Evolutionary conservation across 2,329 filamentous ascomycete species (phyloP).

Genomic region (Camillea tinctor): DNA sequence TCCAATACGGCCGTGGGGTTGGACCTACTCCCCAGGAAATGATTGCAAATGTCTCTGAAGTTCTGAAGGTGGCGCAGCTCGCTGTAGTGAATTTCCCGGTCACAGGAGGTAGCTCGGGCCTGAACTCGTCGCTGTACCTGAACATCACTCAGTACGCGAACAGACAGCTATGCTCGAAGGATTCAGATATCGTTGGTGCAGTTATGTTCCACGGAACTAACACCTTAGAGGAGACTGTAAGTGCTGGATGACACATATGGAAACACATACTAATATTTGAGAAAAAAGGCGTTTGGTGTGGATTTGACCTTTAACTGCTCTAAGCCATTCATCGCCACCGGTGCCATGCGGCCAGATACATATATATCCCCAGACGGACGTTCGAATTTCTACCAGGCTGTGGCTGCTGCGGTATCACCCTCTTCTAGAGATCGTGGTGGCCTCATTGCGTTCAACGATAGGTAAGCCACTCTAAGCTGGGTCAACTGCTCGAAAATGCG

Average conservation of each 20-base stretch:
- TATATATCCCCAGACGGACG: slow-evolving; percentile 54
- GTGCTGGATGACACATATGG: neutral
- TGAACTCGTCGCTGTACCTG: slow-evolving; percentile 34
- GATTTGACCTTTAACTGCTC: slow-evolving; percentile 49
- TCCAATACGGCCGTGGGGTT: slow-evolving; percentile 30
- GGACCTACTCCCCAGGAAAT: slow-evolving; percentile 25
- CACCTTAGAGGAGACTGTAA: slow-evolving; percentile 51
- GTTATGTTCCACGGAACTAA: slow-evolving; percentile 35
- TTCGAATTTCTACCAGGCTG: slow-evolving; percentile 52
- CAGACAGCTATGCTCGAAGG: slow-evolving; percentile 29
- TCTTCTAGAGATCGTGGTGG: slow-evolving; percentile 44
- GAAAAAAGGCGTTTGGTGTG: slow-evolving; percentile 47
- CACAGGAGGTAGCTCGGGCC: slow-evolving; percentile 27
- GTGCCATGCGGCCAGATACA: slow-evolving; percentile 54
- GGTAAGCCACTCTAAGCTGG: neutral
- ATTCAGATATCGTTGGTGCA: slow-evolving; percentile 33
- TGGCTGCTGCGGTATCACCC: slow-evolving; percentile 45
- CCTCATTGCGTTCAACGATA: slow-evolving; percentile 51
- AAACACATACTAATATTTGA: neutral
- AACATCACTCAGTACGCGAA: slow-evolving; percentile 35
- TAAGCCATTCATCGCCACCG: slow-evolving; percentile 52
- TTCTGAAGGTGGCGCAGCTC: slow-evolving; percentile 32
- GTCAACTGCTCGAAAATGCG: neutral
- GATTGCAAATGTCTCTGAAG: slow-evolving; percentile 33
- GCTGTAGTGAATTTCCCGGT: slow-evolving; percentile 29